Evolutionary conservation across 2,329 filamentous ascomycete genomes (phyloP), one percentile per base, ranked within the genome.

Genomic region (Aspergillus pseudotamarii): DNA sequence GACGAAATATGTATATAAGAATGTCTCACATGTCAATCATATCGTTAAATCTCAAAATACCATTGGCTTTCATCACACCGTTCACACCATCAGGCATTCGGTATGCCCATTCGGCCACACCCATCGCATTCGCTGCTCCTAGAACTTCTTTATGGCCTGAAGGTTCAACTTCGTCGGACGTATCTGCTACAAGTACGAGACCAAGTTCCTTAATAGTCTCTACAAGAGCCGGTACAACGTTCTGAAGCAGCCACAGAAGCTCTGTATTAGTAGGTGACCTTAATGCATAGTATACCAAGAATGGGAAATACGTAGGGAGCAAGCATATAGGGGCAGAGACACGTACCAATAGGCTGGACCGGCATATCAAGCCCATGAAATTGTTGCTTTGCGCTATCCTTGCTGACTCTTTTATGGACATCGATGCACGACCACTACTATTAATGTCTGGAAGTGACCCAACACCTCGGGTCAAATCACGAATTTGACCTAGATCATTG

Each of bases 321-420:
- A 36, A 51, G n/a, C 4, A 32, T 23, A 34, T 9, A 16, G 55
- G 30, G 30, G 30, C 56, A 50, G 58, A 23, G 51, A 21, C 30
- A 85, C 90, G 73, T 84, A 96, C 93, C 82, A 99, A 79, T 67
- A 99, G 83, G 69, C 91, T 87, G 36, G 92, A 94, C 70, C 90
- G 93, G 80, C 94, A 97, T 64, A 98, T 92, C 73, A 99, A 78
- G 3, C 95, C 95, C 95, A 99, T 99, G 69, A 99, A 92, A 76
- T 99, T 99, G 76, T 99, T 99, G 75, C 90, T 92, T 78, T 96
- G 91, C 26, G 94, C 94, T 73, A 96, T 93, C 67, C 94, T 87
- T 16, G 97, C 95, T 5, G 92, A 92, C 76, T 99, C 94, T 80
- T 98, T 99, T 69, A 98, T 92, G 6, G 93, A 97, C 68, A 90